Evolutionary conservation across 1,284 basidiomycete genomes (phyloP), one percentile per base, ranked within the genome.

Genomic region (Boletus sp.): DNA sequence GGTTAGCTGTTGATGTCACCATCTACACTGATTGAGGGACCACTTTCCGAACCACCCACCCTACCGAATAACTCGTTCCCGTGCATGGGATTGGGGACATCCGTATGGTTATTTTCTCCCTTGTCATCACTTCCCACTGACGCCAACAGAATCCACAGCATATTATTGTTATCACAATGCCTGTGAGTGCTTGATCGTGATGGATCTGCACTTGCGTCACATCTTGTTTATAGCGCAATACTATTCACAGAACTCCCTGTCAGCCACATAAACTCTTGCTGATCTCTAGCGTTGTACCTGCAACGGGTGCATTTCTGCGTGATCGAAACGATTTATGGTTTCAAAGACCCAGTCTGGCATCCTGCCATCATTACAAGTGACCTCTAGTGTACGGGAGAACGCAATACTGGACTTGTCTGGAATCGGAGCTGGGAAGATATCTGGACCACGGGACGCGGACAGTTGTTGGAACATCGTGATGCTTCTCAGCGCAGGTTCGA

Each of bases 211-310:
- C 37, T 37, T 36, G 25, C 34, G 35, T 30, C 41, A 48, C 55
- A 44, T 6, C 34, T 43, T 17, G 13, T 33, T 34, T 23, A 33
- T 44, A 26, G 25, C 22, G 14, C 36, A 32, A 40, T 5, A 38
- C 8, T 3, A 16, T 34, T 23, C 35, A 19, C 22, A 49, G 17
- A 39, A 16, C 4, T 32, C 20, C 17, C 10, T 38, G 9, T 33
- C 30, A 20, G 20, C 48, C 41, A 48, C 38, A 42, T 61, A 54
- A n/a, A n/a, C 54, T 56, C 29, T 60, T 64, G 57, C 10, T 50
- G 59, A 57, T 53, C 46, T 40, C 14, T 17, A 6, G 29, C n/a
- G 33, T 29, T 20, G 23, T 16, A 2, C 12, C n/a, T n/a, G n/a
- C n/a, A 9, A 26, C 10, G 1, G 10, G 25, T 30, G 29, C 29